Percentiles rank a stretch among this genome's conserved stretches.
Conservation (phyloP, 768 basidiomycete species). For the Podaxis rugospora region DNA sequence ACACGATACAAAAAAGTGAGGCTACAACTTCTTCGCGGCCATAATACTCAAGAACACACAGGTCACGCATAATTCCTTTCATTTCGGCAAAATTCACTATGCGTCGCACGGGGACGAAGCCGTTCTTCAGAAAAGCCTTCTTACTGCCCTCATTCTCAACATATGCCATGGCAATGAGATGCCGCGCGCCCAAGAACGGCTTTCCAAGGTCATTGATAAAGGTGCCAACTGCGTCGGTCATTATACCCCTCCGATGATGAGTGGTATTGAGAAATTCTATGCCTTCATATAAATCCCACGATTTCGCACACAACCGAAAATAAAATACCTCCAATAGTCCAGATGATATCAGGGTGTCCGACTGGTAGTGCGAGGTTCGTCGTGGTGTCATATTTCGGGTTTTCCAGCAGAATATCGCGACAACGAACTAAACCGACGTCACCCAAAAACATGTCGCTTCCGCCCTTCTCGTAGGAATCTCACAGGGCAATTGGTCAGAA, state of each 20-base stretch:
- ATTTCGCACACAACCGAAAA: no score
- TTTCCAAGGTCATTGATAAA: slow-evolving; percentile 59
- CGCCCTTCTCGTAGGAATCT: slow-evolving; percentile 51
- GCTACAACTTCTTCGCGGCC: not conserved
- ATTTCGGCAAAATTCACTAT: slow-evolving; percentile 33
- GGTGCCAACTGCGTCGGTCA: slow-evolving; percentile 56
- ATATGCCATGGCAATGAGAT: slow-evolving; percentile 40
- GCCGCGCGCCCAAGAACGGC: slow-evolving; percentile 55
- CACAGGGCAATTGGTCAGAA: slow-evolving; percentile 46
- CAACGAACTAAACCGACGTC: slow-evolving; percentile 34
- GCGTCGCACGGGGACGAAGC: slow-evolving; percentile 40
- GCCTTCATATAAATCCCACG: not conserved
- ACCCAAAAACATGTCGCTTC: slow-evolving; percentile 53
- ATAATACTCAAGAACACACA: slow-evolving; percentile 29
- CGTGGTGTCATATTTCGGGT: slow-evolving; percentile 21
- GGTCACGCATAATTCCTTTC: slow-evolving; percentile 30
- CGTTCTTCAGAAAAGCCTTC: slow-evolving; percentile 65
- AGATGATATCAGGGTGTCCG: slow-evolving; percentile 55
- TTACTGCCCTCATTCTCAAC: slow-evolving; percentile 55
- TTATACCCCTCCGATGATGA: slow-evolving; percentile 67
- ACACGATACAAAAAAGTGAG: no score
- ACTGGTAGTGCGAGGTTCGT: slow-evolving; percentile 33
- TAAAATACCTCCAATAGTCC: slow-evolving; percentile 53
- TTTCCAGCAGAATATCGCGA: slow-evolving; percentile 17
- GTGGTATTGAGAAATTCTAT: slow-evolving; percentile 59